Evolutionary conservation across 2,329 filamentous ascomycete species (phyloP), one percentile per base, ranked within the genome.

Genomic region (Botrytis galanthina): DNA sequence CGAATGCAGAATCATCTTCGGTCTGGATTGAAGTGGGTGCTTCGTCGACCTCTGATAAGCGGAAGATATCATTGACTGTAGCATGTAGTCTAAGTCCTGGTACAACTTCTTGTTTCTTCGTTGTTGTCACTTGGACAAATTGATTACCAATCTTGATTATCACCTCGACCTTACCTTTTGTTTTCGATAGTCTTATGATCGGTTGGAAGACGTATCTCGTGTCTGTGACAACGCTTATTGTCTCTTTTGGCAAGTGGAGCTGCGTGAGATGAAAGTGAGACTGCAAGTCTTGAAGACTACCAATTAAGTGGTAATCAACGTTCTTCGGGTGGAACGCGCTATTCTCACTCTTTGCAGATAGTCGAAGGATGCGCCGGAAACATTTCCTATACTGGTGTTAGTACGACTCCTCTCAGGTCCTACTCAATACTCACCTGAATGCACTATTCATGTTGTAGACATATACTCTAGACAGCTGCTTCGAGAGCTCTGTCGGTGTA

Each of bases 391-490:
- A 29, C 39, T 35, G 39, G n/a, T 62, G 18, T 71, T n/a, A 73
- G 72, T n/a, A 59, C 22, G n/a, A 32, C 22, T 32, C 9, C 39
- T 39, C 39, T n/a, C 20, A 4, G 18, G 8, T 22, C 18, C 14
- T 42, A 6, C 9, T 32, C 77, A 90, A 86, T 75, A 86, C 91
- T 83, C 89, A 90, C 78, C 86, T 86, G 80, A 91, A 92, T 18
- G 89, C 87, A 78, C 88, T 91, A 78, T 92, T 92, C 90, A 92
- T 92, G 79, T 92, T 92, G 81, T 92, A 92, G 26, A 92, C 85
- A 76, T 92, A 92, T 59, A 91, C 85, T 54, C 89, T 85, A 1
- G 87, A 84, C 6, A 92, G 82, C 74, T 90, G 88, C 70, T 84
- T 85, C 2, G 87, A 85, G 62, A 92, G 80, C 77, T 92, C 90